Percentiles rank a stretch among this genome's conserved stretches.
Evolutionary conservation across 257 asterid species (phyloP).

Genomic region (Primulina tabacum): DNA sequence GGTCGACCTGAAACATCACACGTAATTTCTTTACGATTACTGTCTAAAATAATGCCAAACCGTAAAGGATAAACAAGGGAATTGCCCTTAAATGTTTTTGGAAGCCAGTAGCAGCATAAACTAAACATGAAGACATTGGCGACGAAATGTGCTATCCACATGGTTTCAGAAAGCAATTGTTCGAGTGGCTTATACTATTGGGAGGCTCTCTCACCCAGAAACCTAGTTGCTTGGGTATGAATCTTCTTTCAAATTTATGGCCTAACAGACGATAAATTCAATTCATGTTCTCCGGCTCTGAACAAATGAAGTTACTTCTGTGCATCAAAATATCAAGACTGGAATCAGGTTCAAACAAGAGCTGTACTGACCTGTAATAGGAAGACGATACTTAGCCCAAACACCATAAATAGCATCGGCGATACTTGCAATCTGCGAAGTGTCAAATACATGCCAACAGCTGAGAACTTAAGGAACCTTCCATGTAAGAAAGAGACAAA

Average conservation of each 20-base stretch:
- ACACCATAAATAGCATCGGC: slow-evolving; percentile 69
- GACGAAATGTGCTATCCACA: too few species aligned
- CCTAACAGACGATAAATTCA: neutral
- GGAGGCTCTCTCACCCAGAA: too few species aligned
- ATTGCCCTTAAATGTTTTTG: too few species aligned
- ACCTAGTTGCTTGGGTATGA: too few species aligned
- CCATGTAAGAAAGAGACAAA: neutral
- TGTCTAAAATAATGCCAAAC: neutral
- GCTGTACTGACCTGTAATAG: slow-evolving; percentile 56
- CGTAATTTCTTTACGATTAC: neutral
- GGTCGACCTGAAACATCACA: slow-evolving; percentile 62
- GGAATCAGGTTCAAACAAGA: neutral
- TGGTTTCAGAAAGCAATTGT: too few species aligned
- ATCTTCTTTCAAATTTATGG: too few species aligned
- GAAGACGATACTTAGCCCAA: slow-evolving; percentile 94
- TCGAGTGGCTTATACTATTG: too few species aligned
- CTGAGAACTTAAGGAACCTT: neutral
- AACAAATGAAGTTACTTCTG: neutral
- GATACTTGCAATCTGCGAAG: slow-evolving; percentile 61
- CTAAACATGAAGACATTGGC: too few species aligned
- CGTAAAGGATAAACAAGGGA: neutral
- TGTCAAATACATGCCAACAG: slow-evolving; percentile 18
- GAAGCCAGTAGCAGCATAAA: too few species aligned
- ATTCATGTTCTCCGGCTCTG: neutral
- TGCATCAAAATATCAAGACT: neutral